A percentile compares a stretch with the other conserved stretches of the same genome.
Conservation (phyloP, 352 stramenopile genomes). For the Ophiocytium majus region DNA sequence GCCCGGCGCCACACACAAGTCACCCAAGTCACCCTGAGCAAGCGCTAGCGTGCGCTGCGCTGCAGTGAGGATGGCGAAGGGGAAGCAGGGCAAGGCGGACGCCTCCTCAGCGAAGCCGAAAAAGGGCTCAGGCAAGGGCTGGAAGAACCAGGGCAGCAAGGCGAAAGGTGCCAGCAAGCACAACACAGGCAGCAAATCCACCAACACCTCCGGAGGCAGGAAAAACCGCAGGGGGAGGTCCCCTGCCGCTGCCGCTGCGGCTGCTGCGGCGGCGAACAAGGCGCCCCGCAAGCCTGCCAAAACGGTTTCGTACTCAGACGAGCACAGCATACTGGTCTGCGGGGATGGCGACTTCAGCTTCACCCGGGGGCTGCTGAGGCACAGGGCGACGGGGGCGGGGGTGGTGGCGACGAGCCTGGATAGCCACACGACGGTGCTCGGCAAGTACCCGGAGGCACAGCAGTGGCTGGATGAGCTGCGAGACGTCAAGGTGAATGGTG, state of each 20-base stretch:
- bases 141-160: not conserved
- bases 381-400: constrained; percentile 34
- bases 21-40: too few species aligned
- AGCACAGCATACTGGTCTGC: constrained; percentile 50
- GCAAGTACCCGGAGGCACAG: constrained; percentile 41
- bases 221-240: not conserved
- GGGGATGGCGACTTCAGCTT: constrained; percentile 52
- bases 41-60: not conserved
- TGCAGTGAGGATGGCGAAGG: not conserved
- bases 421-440: constrained; percentile 29
- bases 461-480: constrained; percentile 37
- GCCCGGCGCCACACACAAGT: too few species aligned
- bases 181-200: not conserved
- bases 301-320: constrained; percentile 23
- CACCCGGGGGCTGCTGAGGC: constrained; percentile 38
- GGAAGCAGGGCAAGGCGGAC: not conserved
- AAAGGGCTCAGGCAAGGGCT: not conserved
- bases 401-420: constrained; percentile 51
- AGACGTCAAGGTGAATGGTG: constrained; percentile 2
- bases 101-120: too few species aligned
- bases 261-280: too few species aligned
- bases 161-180: not conserved
- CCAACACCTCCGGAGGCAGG: not conserved
- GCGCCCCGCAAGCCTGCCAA: not conserved
- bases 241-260: not conserved